phyloP scores from a whole-genome alignment of 75 land plant species.

The Chamaecyparis obtusa region DNA sequence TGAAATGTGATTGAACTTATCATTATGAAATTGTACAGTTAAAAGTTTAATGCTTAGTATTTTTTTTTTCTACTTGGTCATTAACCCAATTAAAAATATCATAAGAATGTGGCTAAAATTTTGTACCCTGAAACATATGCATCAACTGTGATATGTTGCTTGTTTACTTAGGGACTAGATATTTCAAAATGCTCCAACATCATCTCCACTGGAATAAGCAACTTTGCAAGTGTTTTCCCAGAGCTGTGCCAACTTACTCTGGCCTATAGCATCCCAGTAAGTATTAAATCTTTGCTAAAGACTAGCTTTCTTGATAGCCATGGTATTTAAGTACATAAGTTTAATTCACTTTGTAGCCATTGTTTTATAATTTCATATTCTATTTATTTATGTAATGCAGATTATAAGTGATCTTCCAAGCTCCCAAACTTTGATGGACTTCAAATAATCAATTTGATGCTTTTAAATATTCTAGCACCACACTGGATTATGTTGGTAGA shows the following conservation, averaged over 20 bases:
- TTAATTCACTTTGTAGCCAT: neutral
- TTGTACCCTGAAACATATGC: neutral
- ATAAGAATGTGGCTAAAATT: neutral
- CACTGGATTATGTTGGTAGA: slow-evolving; percentile 59
- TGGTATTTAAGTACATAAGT: neutral
- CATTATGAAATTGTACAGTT: neutral
- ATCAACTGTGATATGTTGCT: neutral
- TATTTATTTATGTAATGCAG: slow-evolving; percentile 28
- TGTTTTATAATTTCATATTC: neutral
- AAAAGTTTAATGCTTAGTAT: neutral
- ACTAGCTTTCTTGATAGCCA: neutral
- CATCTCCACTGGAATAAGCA: slow-evolving; percentile 45
- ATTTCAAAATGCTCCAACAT: slow-evolving; percentile 53
- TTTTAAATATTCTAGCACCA: slow-evolving; percentile 53
- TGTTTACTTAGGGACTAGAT: slow-evolving; percentile 40
- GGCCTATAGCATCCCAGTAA: slow-evolving; percentile 42
- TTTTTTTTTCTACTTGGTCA: neutral
- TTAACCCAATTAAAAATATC: neutral
- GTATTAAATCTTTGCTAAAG: neutral
- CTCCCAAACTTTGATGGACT: slow-evolving; percentile 38
- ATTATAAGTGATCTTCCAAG: slow-evolving; percentile 26
- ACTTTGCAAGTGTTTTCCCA: slow-evolving; percentile 34
- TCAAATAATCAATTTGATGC: slow-evolving; percentile 76
- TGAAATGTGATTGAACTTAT: too few relatives aligned
- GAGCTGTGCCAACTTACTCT: slow-evolving; percentile 43